phyloP scores from a whole-genome alignment of 2,329 filamentous ascomycete species.

The Penicillium sp. region DNA sequence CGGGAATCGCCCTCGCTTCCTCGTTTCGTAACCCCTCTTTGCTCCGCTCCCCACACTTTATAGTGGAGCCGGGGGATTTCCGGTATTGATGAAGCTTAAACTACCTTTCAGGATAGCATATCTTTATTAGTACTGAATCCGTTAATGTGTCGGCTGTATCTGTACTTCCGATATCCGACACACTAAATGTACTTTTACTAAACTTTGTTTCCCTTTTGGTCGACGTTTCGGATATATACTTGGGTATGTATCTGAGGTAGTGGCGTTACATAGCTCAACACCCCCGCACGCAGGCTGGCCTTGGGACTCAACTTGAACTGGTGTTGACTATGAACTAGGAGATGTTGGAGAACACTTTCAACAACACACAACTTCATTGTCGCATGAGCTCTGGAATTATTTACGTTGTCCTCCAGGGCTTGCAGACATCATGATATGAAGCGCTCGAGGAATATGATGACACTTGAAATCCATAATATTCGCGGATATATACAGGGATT shows the following conservation, averaged over 20 bases:
- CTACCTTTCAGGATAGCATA: not conserved
- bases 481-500: too few species aligned
- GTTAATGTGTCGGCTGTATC: not conserved
- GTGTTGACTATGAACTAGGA: too few species aligned
- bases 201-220: not conserved
- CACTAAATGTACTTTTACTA: not conserved
- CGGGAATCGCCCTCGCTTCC: not conserved
- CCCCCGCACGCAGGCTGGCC: not conserved
- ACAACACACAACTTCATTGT: too few species aligned
- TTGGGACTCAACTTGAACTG: too few species aligned
- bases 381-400: too few species aligned
- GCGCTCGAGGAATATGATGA: too few species aligned
- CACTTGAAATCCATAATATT: too few species aligned
- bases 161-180: not conserved
- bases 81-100: conserved; percentile 2
- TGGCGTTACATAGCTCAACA: not conserved
- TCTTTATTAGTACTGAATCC: not conserved
- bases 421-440: too few species aligned
- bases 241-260: too few species aligned
- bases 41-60: conserved; percentile 4
- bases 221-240: not conserved
- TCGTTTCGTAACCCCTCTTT: not conserved
- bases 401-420: too few species aligned
- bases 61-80: conserved; percentile 16
- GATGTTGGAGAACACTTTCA: too few species aligned